phyloP scores from a whole-genome alignment of 352 stramenopile genomes.

The Globisporangium heterothallicum region DNA sequence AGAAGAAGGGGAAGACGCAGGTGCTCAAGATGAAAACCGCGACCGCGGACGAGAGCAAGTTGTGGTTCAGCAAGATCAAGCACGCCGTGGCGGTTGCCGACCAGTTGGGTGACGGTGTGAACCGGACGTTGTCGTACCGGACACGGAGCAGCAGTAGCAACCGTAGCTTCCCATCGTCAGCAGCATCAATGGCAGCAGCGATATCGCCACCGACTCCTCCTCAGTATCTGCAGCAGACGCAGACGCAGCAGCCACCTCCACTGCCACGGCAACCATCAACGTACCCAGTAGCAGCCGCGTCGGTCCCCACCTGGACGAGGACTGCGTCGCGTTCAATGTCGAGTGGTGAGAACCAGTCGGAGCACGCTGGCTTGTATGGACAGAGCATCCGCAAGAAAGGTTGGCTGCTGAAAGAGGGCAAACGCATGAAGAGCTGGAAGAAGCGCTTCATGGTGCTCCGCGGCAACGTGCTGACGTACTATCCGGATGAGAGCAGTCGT shows the following conservation, averaged over 20 bases:
- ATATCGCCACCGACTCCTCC: too few relatives aligned
- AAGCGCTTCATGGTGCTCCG: constrained; percentile 47
- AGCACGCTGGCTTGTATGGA: too few relatives aligned
- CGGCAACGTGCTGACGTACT: constrained; percentile 51
- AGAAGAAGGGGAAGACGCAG: constrained; percentile 38
- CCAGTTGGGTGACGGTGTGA: not conserved
- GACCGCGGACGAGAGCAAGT: constrained; percentile 41
- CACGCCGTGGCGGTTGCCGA: constrained; percentile 20
- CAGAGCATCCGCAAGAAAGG: constrained; percentile 14
- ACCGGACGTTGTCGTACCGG: constrained; percentile 9
- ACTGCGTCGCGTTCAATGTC: too few relatives aligned
- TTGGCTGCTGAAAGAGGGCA: constrained; percentile 38
- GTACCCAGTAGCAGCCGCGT: not conserved
- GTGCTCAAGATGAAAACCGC: constrained; percentile 62
- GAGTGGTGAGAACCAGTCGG: not conserved
- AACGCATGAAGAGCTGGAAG: constrained; percentile 45
- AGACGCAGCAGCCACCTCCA: not conserved
- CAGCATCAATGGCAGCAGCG: constrained; percentile 4
- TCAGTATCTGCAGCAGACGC: not conserved
- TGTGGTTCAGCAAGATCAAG: constrained; percentile 46
- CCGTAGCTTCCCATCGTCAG: not conserved
- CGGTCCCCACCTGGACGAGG: not conserved
- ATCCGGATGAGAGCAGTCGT: constrained; percentile 18
- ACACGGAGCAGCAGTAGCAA: constrained; percentile 8
- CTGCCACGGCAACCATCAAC: not conserved